Base-by-base conservation (phyloP, 2,329 filamentous ascomycete genomes). In the Fusarium decemcellulare region DNA sequence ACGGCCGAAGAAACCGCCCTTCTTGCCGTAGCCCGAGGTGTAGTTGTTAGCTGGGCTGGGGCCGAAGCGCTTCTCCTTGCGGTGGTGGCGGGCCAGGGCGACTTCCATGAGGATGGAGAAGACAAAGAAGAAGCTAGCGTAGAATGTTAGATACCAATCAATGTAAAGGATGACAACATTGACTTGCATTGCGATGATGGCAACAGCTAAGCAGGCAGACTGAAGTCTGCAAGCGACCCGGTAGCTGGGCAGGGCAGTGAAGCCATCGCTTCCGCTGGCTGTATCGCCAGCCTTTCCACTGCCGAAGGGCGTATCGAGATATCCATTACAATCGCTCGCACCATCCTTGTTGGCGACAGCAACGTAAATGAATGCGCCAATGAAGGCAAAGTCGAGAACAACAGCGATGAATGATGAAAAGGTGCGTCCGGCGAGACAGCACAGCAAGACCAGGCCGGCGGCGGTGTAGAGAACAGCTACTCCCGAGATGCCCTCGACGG, bases 401-500 rank as follows among this genome's bases (percentile, higher is more conserved):
- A 97, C 88, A 68, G 88, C 92, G 57, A 96, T 69, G 75, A 91
- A 85, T 5, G 92, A 92, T 63, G 94, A 91, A 79, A 95, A 84
- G 6, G 86, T 84, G 65, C 92, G 86, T 30, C 94, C 94, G 37
- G 92, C 93, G 7, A 97, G 82, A 77, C 89, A 96, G 84, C 93
- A 94, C 9, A 95, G 91, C 39, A 97, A 82, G 34, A 96, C 70
- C 14, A 93, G 82, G n/a, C 90, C 92, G 56, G 91, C 79, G 63
- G 93, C 81, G 54, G 90, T 90, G 83, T 97, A 98, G 9, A 97
- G 77, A 0, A 91, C 87, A 3, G 90, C 93, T 2, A 87, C 86
- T 53, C 94, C 95, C 0, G 93, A 87, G 63, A 98, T 90, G 68
- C 93, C 93, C 75, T 91, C 90, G 59, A 96, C 92, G 30, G 93